Percentiles rank a stretch among this genome's conserved stretches.
Evolutionary conservation across 352 stramenopile genomes (phyloP).

Genomic region (Pythium myriotylum): DNA sequence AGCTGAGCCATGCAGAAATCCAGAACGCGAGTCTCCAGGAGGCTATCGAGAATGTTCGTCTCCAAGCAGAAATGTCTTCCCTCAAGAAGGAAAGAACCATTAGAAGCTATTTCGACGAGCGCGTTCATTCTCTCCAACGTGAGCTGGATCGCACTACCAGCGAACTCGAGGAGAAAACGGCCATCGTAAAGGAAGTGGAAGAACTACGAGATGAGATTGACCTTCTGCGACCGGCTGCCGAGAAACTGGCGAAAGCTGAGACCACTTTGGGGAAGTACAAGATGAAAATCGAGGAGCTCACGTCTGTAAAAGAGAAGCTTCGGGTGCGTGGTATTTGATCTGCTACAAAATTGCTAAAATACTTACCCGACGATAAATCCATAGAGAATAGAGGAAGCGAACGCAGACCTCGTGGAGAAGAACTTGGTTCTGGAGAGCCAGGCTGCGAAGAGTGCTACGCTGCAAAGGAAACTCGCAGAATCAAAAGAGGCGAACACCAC

Average conservation of each 20-base stretch:
- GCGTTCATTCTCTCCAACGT: conserved; percentile 46
- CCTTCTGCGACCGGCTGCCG: conserved; percentile 53
- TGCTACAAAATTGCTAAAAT: background rate
- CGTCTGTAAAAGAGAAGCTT: conserved; percentile 52
- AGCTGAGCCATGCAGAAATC: conserved; percentile 25
- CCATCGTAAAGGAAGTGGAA: conserved; percentile 39
- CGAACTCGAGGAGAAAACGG: conserved; percentile 40
- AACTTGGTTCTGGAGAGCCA: conserved; percentile 58
- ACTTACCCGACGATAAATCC: background rate
- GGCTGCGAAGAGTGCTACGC: conserved; percentile 40
- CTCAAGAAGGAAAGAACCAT: conserved; percentile 63
- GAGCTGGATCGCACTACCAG: conserved; percentile 36
- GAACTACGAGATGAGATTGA: conserved; percentile 69
- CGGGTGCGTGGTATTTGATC: conserved; percentile 32
- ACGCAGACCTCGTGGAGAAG: conserved; percentile 55
- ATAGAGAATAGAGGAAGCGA: conserved; percentile 60
- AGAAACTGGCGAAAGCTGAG: conserved; percentile 55
- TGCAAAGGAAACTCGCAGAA: conserved; percentile 69
- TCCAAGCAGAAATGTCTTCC: conserved; percentile 51
- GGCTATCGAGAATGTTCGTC: conserved; percentile 37
- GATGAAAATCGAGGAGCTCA: conserved; percentile 65
- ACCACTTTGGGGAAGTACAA: conserved; percentile 63
- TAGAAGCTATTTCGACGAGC: conserved; percentile 53
- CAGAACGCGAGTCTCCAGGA: conserved; percentile 39
- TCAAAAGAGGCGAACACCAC: conserved; percentile 67